Evolutionary conservation across 768 basidiomycete genomes (phyloP).

Genomic region (Porphyrellus cyaneotinctus): DNA sequence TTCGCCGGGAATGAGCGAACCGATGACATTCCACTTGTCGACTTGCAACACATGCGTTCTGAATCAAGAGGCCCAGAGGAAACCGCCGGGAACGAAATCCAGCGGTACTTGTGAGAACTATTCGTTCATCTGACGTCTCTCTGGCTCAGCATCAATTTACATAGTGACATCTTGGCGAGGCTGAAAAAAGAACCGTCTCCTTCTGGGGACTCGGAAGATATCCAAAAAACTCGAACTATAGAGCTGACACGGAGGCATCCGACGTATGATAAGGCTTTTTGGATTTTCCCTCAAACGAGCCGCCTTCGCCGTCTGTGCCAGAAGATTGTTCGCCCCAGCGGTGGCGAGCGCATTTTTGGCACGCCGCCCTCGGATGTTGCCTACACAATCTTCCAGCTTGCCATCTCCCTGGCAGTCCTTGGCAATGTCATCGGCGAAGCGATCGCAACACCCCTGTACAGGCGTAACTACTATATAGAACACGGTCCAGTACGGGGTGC

Average conservation of each 20-base stretch:
- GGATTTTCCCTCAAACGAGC: conserved; percentile 82
- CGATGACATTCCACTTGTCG: conserved; percentile 58
- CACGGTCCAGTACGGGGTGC: conserved; percentile 61
- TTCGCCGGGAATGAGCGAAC: conserved; percentile 54
- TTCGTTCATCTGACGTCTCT: not conserved
- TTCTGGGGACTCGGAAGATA: conserved; percentile 56
- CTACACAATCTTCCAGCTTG: conserved; percentile 68
- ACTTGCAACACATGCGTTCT: conserved; percentile 39
- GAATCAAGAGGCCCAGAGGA: conserved; percentile 30
- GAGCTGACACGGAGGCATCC: conserved; percentile 90
- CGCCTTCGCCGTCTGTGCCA: conserved; percentile 73
- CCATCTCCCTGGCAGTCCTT: conserved; percentile 71
- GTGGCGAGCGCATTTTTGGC: conserved; percentile 88
- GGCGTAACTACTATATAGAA: conserved; percentile 59
- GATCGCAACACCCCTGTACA: conserved; percentile 81
- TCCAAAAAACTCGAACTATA: conserved; percentile 63
- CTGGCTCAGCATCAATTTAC: not conserved
- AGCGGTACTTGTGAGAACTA: conserved; percentile 63
- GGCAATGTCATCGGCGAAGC: conserved; percentile 79
- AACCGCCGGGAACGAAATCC: conserved; percentile 55
- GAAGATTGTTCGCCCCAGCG: conserved; percentile 73
- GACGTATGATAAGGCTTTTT: conserved; percentile 85
- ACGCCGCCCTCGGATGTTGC: conserved; percentile 57
- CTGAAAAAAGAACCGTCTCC: conserved; percentile 40
- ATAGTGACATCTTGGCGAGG: conserved; percentile 65